Base-by-base conservation (phyloP, 1,284 basidiomycete genomes). In the Cryptococcus wingfieldii region DNA sequence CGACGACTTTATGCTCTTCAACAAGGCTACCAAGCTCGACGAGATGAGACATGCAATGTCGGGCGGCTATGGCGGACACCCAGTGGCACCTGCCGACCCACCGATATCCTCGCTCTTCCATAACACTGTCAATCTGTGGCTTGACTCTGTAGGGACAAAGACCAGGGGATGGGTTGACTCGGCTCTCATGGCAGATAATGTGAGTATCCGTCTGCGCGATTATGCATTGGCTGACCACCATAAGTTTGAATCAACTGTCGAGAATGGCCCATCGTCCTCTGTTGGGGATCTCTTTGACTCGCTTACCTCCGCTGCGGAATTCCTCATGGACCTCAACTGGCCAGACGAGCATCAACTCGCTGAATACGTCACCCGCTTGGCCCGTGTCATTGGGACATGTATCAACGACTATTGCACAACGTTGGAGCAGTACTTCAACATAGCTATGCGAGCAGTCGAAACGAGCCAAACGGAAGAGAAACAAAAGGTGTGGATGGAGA, bases 271-370 rank as follows among this genome's bases (percentile, higher is more conserved):
- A 69, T 95, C 91, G 69, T 94, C 92, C 39, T 98, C 94, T 0
- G 94, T 99, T 55, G 86, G 94, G 42, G 96, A 98, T 76, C 80
- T 99, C 1, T 97, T 98, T 68, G 92, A 91, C 56, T 97, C 94
- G 1, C 82, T 98, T 57, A 85, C 89, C 55, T 94, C 90, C 69
- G 92, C 94, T 0, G 87, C 95, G 64, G 83, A 85, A 53, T 94
- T 96, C 75, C 78, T 99, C 48, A 83, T 90, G 68, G 88, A 89
- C 51, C 80, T 99, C 41, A 84, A 92, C 62, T 98, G 96, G 95
- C 86, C 88, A 7, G 89, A 98, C 70, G 83, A 86, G 47, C 89
- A 89, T 64, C 89, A 95, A 68, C 84, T 91, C 62, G 93, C 93
- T 0, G 81, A 86, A 48, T 98, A 97, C 77, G 88, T 90, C 66